Evolutionary conservation across 768 basidiomycete species (phyloP).

Genomic region (Leccinum imitatum): DNA sequence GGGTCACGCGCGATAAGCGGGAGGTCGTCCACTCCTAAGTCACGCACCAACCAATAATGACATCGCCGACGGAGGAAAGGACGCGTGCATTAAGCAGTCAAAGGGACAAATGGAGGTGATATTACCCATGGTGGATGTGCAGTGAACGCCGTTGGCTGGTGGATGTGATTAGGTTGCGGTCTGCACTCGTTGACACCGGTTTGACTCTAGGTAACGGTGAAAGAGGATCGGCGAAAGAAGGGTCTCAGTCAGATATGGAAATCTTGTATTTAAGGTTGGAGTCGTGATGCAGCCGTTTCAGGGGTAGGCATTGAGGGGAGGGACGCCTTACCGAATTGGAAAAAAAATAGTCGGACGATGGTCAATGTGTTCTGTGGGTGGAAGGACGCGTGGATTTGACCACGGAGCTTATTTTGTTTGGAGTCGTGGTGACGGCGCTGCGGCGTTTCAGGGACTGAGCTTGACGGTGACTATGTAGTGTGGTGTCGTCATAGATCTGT

Average conservation of each 20-base stretch:
- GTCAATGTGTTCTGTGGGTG: slow-evolving; percentile 22
- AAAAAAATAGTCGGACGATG: slow-evolving; percentile 3
- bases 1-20: slow-evolving; percentile 3
- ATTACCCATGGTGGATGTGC: slow-evolving; percentile 10
- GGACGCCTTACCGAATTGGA: neutral
- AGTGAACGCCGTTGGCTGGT: neutral
- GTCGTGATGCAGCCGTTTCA: neutral
- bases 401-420: slow-evolving; percentile 11
- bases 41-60: neutral
- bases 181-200: slow-evolving; percentile 10
- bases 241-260: neutral
- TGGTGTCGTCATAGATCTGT: slow-evolving; percentile 5
- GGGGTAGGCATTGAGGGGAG: neutral
- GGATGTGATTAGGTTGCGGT: slow-evolving; percentile 14
- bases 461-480: slow-evolving; percentile 12
- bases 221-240: slow-evolving; percentile 4
- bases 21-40: neutral
- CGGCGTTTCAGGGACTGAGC: slow-evolving; percentile 25
- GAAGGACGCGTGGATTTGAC: slow-evolving; percentile 13
- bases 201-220: slow-evolving; percentile 3
- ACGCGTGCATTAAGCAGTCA: neutral
- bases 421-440: slow-evolving; percentile 24
- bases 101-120: neutral
- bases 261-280: slow-evolving; percentile 3
- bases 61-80: neutral